Percentiles rank a stretch among this genome's conserved stretches.
These are phyloP conservation scores for Fusarium sp. DNA, from an alignment of 2,329 filamentous ascomycete genomes.

Conservation along the genomic window DNA sequence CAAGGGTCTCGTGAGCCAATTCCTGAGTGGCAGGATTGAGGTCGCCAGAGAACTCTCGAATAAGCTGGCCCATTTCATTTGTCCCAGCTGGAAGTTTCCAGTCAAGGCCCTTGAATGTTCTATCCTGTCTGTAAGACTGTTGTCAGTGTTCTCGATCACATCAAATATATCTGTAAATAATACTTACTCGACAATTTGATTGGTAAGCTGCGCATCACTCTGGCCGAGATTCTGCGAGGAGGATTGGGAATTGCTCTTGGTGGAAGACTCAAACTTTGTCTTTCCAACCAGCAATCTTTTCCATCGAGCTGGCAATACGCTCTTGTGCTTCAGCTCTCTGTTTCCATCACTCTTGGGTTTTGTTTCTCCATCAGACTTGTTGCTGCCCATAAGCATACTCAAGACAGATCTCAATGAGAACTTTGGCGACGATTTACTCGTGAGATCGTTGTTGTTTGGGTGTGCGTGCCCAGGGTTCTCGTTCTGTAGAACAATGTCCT, in stretches of 20 bases:
- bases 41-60: neutral
- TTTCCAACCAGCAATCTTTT: neutral
- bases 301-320: neutral
- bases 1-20: no score
- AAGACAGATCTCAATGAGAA: neutral
- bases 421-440: neutral
- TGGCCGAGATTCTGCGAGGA: neutral
- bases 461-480: neutral
- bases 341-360: neutral
- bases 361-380: neutral
- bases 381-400: neutral
- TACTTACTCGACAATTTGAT: conserved; percentile 4
- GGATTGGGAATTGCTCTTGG: neutral
- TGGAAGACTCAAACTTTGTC: neutral
- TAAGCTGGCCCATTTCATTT: conserved; percentile 2
- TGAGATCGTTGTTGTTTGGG: neutral
- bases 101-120: conserved; percentile 1
- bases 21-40: neutral
- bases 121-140: neutral
- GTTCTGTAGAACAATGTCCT: neutral
- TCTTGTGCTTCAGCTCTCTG: neutral
- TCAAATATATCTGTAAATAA: neutral
- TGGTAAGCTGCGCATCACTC: neutral
- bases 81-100: conserved; percentile 6
- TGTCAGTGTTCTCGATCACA: neutral